Evolutionary conservation across 257 asterid species (phyloP).

Genomic region (Solanum infundibuliforme): DNA sequence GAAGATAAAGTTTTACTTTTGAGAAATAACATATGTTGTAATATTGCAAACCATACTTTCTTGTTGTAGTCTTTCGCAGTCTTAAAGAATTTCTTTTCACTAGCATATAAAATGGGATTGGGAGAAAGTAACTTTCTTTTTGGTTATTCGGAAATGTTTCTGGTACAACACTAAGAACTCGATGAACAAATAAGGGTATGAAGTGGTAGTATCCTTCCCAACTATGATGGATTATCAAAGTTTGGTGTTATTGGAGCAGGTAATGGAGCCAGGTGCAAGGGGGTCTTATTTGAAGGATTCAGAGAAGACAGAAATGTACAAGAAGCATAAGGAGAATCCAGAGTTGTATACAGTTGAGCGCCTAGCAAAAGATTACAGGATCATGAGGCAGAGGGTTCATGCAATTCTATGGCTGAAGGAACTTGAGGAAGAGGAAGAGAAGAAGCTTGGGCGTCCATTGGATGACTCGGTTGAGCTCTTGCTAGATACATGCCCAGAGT

Average conservation of each 20-base stretch:
- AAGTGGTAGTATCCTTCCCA: neutral
- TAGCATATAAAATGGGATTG: neutral
- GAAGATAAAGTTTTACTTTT: neutral
- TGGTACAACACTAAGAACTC: neutral
- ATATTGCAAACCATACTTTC: neutral
- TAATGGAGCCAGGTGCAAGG: constrained; percentile 88
- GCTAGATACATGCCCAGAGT: constrained; percentile 86
- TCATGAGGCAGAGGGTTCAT: constrained; percentile 96
- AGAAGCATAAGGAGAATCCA: constrained; percentile 83
- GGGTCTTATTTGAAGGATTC: constrained; percentile 79
- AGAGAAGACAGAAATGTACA: constrained; percentile 80
- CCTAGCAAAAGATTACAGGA: constrained; percentile 82
- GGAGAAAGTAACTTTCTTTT: neutral
- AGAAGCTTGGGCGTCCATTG: constrained; percentile 59
- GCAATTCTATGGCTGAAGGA: constrained; percentile 86
- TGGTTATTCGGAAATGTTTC: neutral
- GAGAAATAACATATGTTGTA: neutral
- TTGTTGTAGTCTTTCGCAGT: neutral
- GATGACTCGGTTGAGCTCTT: constrained; percentile 68
- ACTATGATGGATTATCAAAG: neutral
- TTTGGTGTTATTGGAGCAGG: constrained; percentile 30
- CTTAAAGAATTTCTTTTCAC: neutral
- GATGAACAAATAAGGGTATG: neutral
- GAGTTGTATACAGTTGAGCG: constrained; percentile 75
- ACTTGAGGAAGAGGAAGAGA: constrained; percentile 76